Base-by-base conservation (phyloP, 2,329 filamentous ascomycete genomes). In the Diaporthe helianthi region DNA sequence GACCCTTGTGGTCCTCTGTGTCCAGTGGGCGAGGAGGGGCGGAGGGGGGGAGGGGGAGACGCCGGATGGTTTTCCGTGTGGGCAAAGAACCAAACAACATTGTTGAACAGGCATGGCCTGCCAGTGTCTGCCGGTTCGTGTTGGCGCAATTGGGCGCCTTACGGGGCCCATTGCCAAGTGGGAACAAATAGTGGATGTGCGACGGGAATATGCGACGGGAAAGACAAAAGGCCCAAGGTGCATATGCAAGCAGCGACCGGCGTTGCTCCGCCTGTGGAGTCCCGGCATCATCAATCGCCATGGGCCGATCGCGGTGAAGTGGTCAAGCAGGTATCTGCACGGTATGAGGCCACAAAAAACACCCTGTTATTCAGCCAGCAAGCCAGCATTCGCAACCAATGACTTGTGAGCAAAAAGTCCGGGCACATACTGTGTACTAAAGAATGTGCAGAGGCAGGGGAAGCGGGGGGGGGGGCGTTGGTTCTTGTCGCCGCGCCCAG, bases 201-300 rank as follows among this genome's bases (percentile, higher is more conserved):
- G n/a, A n/a, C n/a, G n/a, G n/a, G n/a, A n/a, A n/a, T 38, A 17
- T 31, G 24, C 58, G n/a, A 29, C 7, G 41, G 26, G n/a, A 33
- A 61, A n/a, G 29, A 47, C 41, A 63, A 63, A 63, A 63, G n/a
- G 41, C 19, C 58, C 58, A 63, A 36, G 44, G 6, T 63, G 58
- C 58, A 63, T 49, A 49, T 36, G n/a, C 41, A 61, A 19, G n/a
- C n/a, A n/a, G n/a, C n/a, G n/a, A n/a, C n/a, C 44, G n/a, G 22
- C 5, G 38, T 47, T n/a, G 38, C 55, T 61, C 55, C 55, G 19
- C 41, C 41, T n/a, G 41, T 63, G 58, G 58, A 29, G 41, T 19
- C n/a, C n/a, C 53, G 29, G 58, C 44, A 63, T 36, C 58, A 49
- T 49, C 58, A 29, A 49, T 49, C 58, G 44, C 44, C n/a, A 49